Base-by-base conservation (phyloP, 2,329 filamentous ascomycete genomes). In the Tolypocladium endophyticum region DNA sequence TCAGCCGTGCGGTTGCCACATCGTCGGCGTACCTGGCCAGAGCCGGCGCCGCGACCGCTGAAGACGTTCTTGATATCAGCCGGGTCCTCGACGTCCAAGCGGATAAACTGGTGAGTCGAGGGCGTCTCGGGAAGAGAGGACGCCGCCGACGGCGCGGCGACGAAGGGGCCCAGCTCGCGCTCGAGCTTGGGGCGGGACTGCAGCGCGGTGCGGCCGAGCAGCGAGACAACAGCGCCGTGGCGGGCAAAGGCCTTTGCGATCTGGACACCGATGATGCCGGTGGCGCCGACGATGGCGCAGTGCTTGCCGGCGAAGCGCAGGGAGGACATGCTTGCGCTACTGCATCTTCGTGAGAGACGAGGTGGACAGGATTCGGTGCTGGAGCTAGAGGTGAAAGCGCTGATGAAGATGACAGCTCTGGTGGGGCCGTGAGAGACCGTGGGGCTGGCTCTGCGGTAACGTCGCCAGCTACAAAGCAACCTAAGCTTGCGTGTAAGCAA, bases 201-300 rank as follows among this genome's bases (percentile, higher is more conserved):
- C 23, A 75, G 64, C 45, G 74, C 70, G 55, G 79, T 78, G 62
- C 87, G 81, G 53, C 85, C 85, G 25, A 89, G 77, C 12, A 91
- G 77, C 20, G 86, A 80, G 63, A 83, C 80, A 33, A 74, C 72
- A 45, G 81, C 86, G 38, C 86, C 87, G 61, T 86, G 79, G 58
- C 70, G 68, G 25, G 87, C 83, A 67, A 92, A 88, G n/a, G 81
- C 78, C 43, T 76, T 71, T 12, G 88, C 87, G 59, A 92, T 87
- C 57, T 84, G 82, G 50, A 79, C 76, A 53, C 89, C 89, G 65
- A 92, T 90, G 58, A 86, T 84, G 25, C 87, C 84, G 52, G 86
- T 87, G 25, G 81, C 88, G 55, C 89, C 89, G 2, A 88, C 88
- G 57, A 92, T 78, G 68, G 89, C 76, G 70, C 77, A 81, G 61